Evolutionary conservation across 2,329 filamentous ascomycete genomes (phyloP), one percentile per base, ranked within the genome.

Genomic region (Ceratocystis ficicola): DNA sequence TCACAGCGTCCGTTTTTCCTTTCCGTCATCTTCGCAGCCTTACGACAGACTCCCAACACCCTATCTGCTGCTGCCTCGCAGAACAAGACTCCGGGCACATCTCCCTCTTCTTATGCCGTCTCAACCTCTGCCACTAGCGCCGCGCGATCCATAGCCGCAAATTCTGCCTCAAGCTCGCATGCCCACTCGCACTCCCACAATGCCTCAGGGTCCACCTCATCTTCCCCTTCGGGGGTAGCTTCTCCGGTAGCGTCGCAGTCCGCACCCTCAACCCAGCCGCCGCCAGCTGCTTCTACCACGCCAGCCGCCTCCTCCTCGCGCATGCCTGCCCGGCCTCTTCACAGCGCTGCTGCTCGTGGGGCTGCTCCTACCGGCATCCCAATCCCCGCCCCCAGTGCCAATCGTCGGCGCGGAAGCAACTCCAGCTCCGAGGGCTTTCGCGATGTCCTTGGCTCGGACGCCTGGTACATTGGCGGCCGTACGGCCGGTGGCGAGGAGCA

Each of bases 391-490:
- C 64, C 70, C 30, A 65, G 65, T 36, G 22, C 63, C 57, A 55
- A 65, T 46, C 76, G 79, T 15, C 79, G 87, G 66, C 80, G 88
- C 66, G 88, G 87, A 30, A 90, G 86, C 70, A 88, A 91, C 70
- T 89, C 86, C 74, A 87, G 83, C 69, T 86, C 81, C 64, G 88
- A 91, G 71, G 88, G 88, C 1, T 91, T 91, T 73, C 79, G 87
- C 64, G 88, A 91, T 68, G 86, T 85, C 44, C 75, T 85, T 62
- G 87, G 86, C 1, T 82, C 83, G 1, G 88, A 92, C 69, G 90
- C 89, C 76, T 90, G 88, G 86, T 92, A 91, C 72, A 88, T 92
- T 65, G 88, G 88, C 25, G 88, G 88, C 5, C 78, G 87, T 72
- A 91, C 88, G 32, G 87, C 88, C 0, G 81, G 77, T 1, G 88